phyloP scores from a whole-genome alignment of 2,329 filamentous ascomycete species.

The Aspergillus pseudoviridinutans region DNA sequence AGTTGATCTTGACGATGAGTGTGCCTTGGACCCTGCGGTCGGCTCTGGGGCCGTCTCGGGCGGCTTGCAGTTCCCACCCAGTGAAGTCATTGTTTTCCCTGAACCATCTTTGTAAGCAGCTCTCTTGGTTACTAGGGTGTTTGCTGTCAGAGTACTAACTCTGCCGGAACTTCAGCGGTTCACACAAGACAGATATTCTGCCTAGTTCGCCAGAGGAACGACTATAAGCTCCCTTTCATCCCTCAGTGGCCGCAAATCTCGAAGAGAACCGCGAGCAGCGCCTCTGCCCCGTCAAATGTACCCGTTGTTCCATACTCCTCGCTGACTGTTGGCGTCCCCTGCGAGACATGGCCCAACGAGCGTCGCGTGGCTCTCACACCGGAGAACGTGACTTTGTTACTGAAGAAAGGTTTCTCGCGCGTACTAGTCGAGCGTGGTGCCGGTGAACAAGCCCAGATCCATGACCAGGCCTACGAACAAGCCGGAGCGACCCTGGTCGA shows the following conservation, averaged over 20 bases:
- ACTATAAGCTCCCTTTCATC: constrained; percentile 1
- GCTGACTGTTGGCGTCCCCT: constrained; percentile 73
- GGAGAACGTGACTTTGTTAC: constrained; percentile 72
- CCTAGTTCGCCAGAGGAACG: constrained; percentile 7
- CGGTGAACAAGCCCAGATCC: constrained; percentile 72
- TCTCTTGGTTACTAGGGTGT: not conserved
- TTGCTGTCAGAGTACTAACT: constrained; percentile 2
- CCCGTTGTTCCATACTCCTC: constrained; percentile 58
- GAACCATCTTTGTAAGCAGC: constrained; percentile 21
- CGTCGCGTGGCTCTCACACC: constrained; percentile 81
- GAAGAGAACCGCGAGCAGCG: constrained; percentile 20
- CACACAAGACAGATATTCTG: constrained; percentile 13
- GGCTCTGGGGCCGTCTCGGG: constrained; percentile 24
- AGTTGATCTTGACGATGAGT: constrained; percentile 19
- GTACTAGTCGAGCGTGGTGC: constrained; percentile 77
- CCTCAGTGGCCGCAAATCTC: constrained; percentile 12
- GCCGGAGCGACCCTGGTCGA: constrained; percentile 77
- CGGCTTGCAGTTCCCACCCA: constrained; percentile 15
- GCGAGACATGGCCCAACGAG: constrained; percentile 74
- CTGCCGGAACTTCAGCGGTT: constrained; percentile 8
- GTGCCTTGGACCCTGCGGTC: constrained; percentile 22
- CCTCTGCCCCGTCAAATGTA: constrained; percentile 19
- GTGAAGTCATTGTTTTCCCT: constrained; percentile 17
- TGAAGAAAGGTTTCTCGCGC: constrained; percentile 78
- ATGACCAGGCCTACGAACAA: constrained; percentile 69